phyloP scores from a whole-genome alignment of 2,329 filamentous ascomycete species.

The Monilinia fructicola region DNA sequence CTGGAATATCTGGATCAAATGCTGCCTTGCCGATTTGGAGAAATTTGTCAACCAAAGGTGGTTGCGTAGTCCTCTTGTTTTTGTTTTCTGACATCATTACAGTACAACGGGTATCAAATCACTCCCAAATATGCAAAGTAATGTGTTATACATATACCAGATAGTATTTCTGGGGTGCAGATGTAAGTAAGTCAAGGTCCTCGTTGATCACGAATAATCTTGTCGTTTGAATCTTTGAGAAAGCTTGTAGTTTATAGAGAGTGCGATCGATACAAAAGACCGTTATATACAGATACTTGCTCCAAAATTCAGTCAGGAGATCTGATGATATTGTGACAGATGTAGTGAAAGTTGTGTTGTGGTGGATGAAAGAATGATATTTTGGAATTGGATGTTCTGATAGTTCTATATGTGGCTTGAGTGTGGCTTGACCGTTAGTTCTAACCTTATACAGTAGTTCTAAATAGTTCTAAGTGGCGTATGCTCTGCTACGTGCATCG shows the following conservation, averaged over 20 bases:
- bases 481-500: too few relatives aligned
- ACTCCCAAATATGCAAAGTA: not conserved
- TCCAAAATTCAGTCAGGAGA: not conserved
- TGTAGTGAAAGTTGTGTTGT: not conserved
- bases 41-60: conserved; percentile 37
- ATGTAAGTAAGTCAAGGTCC: not conserved
- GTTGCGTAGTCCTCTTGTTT: conserved; percentile 24
- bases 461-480: too few relatives aligned
- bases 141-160: not conserved
- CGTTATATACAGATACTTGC: not conserved
- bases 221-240: not conserved
- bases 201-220: not conserved
- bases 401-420: too few relatives aligned
- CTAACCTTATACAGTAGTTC: too few relatives aligned
- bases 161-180: not conserved
- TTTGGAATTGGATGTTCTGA: not conserved
- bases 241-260: not conserved
- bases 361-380: conserved; percentile 6
- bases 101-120: not conserved
- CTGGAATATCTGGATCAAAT: conserved; percentile 36
- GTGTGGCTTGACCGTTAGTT: too few relatives aligned
- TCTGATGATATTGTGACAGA: not conserved
- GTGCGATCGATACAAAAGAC: not conserved
- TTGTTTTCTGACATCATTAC: not conserved
- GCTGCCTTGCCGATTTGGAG: conserved; percentile 36